A percentile compares a stretch with the other conserved stretches of the same genome.
Evolutionary conservation across 2,329 filamentous ascomycete species (phyloP).

Genomic region (Cladosporium sp.): DNA sequence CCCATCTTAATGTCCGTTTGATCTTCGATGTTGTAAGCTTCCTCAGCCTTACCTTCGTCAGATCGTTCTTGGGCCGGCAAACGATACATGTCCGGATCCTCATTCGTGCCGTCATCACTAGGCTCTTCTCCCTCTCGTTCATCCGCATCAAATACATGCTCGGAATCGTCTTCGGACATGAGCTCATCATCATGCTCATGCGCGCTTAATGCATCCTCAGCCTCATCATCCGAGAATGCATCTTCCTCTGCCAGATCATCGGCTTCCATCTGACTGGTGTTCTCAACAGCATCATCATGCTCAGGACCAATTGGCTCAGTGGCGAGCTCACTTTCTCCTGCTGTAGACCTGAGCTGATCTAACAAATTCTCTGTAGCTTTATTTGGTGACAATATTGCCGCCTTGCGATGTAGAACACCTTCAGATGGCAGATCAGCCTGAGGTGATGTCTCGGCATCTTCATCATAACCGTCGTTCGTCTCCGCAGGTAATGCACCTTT

Average conservation of each 20-base stretch:
- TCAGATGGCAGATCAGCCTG: neutral
- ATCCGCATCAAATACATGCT: slow-evolving; percentile 15
- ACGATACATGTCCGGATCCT: neutral
- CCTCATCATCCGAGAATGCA: slow-evolving; percentile 13
- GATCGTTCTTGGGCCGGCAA: neutral
- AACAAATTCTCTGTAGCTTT: neutral
- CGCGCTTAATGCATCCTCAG: neutral
- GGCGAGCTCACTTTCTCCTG: neutral
- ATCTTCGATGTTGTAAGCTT: slow-evolving; percentile 8
- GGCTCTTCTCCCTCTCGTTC: slow-evolving; percentile 12
- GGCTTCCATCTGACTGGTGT: slow-evolving; percentile 4
- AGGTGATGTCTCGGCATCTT: neutral
- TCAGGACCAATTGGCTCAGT: neutral
- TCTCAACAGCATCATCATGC: neutral
- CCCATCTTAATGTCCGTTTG: neutral
- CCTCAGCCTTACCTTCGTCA: slow-evolving; percentile 13
- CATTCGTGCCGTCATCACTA: slow-evolving; percentile 7
- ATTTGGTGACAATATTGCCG: neutral
- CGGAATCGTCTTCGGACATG: slow-evolving; percentile 18
- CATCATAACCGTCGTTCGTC: neutral
- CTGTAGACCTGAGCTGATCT: neutral
- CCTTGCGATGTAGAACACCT: neutral
- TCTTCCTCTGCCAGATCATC: slow-evolving; percentile 12
- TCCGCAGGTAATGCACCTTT: neutral
- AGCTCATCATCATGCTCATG: slow-evolving; percentile 2